Base-by-base conservation (phyloP, 75 land plant species). In the Pinus albicaulis region DNA sequence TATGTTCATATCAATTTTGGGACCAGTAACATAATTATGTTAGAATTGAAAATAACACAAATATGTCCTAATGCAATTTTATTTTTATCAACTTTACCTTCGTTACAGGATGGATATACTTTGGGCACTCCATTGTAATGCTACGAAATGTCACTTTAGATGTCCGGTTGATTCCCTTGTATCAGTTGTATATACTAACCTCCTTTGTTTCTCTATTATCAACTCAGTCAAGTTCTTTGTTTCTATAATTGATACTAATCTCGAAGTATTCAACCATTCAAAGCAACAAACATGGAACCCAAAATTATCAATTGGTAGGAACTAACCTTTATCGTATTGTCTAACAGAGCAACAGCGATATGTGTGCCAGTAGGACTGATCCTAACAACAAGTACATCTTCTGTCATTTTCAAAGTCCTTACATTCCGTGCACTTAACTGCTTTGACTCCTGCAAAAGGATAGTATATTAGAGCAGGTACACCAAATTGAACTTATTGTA, bases 261-360 rank as follows among this genome's bases (percentile, higher is more conserved):
- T 20, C 60, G 11, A 48, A 0, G 53, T 48, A 48, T 48, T 48
- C 3, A 6, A 6, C 53, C 53, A 10, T 48, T 48, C 53, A 48
- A 48, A 48, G 53, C 53, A 48, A 48, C 2, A 48, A 60, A 23
- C 28, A 60, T 24, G 26, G 13, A 60, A 23, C 11, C 53, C 11
- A 34, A 66, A 41, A 38, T 3, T 7, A 68, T 19, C 20, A 41
- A 41, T 68, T 68, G 13, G 11, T 68, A 11, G 3, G 24, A 15
- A 66, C 80, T 41, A 7, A 95, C 99, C 98, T 93, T 95, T 74
- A 95, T 85, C 60, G 92, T 93, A 66, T 81, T 82, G 76, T 93
- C 96, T 73, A 93, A 82, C 36, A 98, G 76, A 57, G 99, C 91
- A 82, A 91, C 91, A 73, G 99, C 96, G 76, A 98, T 74, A 75